Percentiles rank a stretch among this genome's conserved stretches.
Conservation (phyloP, 495 filamentous ascomycete species). For the Talaromyces nanjingensis region DNA sequence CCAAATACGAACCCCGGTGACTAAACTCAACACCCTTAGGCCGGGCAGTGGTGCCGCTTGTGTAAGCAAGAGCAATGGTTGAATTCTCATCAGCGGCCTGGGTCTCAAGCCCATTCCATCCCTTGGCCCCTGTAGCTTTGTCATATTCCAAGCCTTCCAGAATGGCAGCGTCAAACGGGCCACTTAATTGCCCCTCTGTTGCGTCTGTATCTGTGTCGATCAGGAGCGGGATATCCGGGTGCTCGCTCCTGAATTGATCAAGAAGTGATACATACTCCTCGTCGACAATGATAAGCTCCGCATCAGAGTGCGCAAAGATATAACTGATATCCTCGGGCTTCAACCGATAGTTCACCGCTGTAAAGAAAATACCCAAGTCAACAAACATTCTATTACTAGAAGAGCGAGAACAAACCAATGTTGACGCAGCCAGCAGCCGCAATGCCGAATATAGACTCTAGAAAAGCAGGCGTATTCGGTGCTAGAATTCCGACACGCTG, state of each 20-base stretch:
- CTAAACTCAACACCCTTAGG: conserved; percentile 95
- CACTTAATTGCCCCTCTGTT: conserved; percentile 62
- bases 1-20: conserved; percentile 80
- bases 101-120: conserved; percentile 70
- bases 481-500: conserved; percentile 73
- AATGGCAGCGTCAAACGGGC: conserved; percentile 79
- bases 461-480: conserved; percentile 90
- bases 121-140: conserved; percentile 47
- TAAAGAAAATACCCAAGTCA: not conserved
- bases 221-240: conserved; percentile 60
- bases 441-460: conserved; percentile 86
- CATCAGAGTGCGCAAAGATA: conserved; percentile 80
- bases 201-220: conserved; percentile 82
- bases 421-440: conserved; percentile 76
- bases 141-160: conserved; percentile 74
- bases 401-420: conserved; percentile 42
- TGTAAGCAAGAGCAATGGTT: conserved; percentile 81
- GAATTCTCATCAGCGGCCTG: conserved; percentile 69
- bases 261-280: conserved; percentile 67
- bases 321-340: conserved; percentile 84
- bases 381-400: not conserved
- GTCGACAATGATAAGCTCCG: conserved; percentile 85
- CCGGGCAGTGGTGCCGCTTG: conserved; percentile 82
- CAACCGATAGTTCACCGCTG: conserved; percentile 81
- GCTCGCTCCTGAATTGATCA: conserved; percentile 48